Conservation (phyloP, 1,284 basidiomycete genomes). For the Malassezia brasiliensis region DNA sequence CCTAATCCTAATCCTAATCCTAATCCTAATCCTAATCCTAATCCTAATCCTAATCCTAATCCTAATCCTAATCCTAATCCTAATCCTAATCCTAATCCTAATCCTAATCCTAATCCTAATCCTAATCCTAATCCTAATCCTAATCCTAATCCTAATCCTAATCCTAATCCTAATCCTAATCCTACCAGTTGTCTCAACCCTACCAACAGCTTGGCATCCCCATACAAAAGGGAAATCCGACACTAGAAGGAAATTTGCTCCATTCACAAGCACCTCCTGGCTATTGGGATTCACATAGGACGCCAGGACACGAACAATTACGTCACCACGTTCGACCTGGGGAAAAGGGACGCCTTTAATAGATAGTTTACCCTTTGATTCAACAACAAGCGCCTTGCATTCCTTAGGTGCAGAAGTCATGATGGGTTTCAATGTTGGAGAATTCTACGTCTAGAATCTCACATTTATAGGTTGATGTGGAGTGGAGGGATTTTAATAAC, state of each 20-base stretch:
- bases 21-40: slow-evolving; percentile 7
- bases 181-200: background rate
- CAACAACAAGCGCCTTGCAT: background rate
- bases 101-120: slow-evolving; percentile 7
- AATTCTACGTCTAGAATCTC: too few relatives aligned
- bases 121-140: slow-evolving; percentile 6
- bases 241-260: background rate
- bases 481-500: too few relatives aligned
- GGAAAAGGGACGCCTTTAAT: background rate
- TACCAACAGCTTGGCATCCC: background rate
- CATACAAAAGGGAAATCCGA: background rate
- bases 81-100: slow-evolving; percentile 7
- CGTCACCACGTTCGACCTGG: background rate
- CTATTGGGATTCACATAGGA: background rate
- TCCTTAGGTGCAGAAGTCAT: background rate
- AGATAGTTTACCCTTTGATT: background rate
- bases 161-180: slow-evolving; percentile 4
- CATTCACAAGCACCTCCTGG: background rate
- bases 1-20: slow-evolving; percentile 6
- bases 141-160: slow-evolving; percentile 7
- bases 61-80: slow-evolving; percentile 6
- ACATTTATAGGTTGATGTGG: too few relatives aligned
- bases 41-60: slow-evolving; percentile 7
- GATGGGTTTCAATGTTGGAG: too few relatives aligned
- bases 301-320: background rate